Conservation (phyloP, 176 grass and related monocot genomes). For the Musa beccarii region DNA sequence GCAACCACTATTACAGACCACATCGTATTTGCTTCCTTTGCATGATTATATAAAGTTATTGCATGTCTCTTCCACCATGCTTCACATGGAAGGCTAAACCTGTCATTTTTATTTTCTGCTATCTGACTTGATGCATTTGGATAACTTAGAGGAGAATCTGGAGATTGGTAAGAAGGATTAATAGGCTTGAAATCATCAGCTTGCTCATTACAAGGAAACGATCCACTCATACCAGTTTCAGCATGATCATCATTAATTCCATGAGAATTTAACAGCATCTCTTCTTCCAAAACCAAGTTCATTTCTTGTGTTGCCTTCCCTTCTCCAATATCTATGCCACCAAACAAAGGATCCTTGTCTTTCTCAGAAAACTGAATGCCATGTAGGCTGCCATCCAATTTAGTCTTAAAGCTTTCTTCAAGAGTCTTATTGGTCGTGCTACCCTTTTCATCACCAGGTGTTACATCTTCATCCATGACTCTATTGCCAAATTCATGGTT, state of each 20-base stretch:
- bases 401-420: constrained; percentile 15
- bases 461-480: neutral
- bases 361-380: constrained; percentile 14
- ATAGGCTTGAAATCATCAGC: neutral
- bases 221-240: constrained; percentile 7
- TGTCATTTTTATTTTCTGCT: neutral
- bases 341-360: constrained; percentile 12
- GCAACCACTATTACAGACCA: constrained; percentile 35
- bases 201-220: neutral
- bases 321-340: constrained; percentile 6
- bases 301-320: constrained; percentile 4
- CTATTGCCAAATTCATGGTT: neutral
- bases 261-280: neutral
- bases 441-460: neutral
- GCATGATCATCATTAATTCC: constrained; percentile 6
- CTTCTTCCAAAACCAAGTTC: constrained; percentile 12
- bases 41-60: constrained; percentile 27
- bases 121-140: neutral
- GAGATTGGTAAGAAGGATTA: constrained; percentile 1
- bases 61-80: constrained; percentile 44
- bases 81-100: constrained; percentile 12
- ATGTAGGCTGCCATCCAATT: constrained; percentile 3
- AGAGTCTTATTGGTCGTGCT: neutral
- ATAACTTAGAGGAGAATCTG: neutral
- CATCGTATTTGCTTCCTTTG: constrained; percentile 35